Evolutionary conservation across 345 rosid species (phyloP).

Genomic region (Syzygium grande): DNA sequence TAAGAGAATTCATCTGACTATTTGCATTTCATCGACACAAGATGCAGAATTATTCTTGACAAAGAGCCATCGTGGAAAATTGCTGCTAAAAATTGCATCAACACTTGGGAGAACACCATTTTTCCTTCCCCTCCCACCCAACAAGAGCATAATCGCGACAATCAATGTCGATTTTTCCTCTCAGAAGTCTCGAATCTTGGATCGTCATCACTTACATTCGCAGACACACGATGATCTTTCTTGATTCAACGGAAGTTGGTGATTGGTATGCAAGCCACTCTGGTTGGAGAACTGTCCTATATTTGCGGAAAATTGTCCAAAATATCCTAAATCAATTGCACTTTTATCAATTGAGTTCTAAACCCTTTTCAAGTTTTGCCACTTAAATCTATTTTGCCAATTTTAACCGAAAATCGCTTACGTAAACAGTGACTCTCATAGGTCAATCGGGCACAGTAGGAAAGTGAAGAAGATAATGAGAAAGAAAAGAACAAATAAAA

Average conservation of each 20-base stretch:
- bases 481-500: too few species aligned
- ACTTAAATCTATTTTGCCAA: too few species aligned
- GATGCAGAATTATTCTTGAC: not conserved
- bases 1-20: not conserved
- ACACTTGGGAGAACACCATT: not conserved
- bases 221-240: not conserved
- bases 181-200: not conserved
- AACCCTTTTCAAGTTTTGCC: too few species aligned
- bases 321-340: too few species aligned
- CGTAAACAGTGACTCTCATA: too few species aligned
- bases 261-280: not conserved
- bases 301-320: too few species aligned
- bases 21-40: not conserved
- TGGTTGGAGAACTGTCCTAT: not conserved
- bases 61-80: not conserved
- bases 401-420: too few species aligned
- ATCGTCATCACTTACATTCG: not conserved
- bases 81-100: not conserved
- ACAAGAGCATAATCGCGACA: not conserved
- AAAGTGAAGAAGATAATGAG: too few species aligned
- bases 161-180: not conserved
- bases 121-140: accelerated
- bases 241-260: not conserved
- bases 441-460: too few species aligned
- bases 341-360: too few species aligned